These are phyloP conservation scores for Lentinus brumalis DNA, from an alignment of 768 basidiomycete genomes.

Conservation along the genomic window DNA sequence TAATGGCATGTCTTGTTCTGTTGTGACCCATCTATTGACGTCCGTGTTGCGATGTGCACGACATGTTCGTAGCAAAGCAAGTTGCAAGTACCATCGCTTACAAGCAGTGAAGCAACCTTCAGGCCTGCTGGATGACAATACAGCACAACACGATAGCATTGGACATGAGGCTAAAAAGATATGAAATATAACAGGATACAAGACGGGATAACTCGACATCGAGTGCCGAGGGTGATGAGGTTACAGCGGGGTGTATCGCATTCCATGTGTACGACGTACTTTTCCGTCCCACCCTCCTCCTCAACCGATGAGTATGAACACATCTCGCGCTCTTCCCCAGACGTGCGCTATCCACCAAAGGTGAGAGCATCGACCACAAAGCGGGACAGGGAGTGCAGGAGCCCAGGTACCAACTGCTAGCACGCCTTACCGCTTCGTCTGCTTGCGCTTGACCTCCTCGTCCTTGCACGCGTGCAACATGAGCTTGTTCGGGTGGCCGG, in stretches of 20 bases:
- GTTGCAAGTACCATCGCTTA: background rate
- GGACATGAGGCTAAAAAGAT: background rate
- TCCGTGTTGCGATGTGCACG: too few species aligned
- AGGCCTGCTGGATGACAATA: background rate
- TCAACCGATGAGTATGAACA: too few species aligned
- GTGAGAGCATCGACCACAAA: too few species aligned
- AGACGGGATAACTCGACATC: background rate
- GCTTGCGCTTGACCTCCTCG: slow-evolving; percentile 77
- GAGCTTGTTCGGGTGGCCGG: slow-evolving; percentile 71
- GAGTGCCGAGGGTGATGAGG: background rate
- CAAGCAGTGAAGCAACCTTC: background rate
- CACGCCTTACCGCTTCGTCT: slow-evolving; percentile 33
- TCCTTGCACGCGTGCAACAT: slow-evolving; percentile 87
- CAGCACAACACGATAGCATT: background rate
- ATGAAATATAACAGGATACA: background rate
- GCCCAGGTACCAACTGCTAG: too few species aligned
- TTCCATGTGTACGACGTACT: background rate
- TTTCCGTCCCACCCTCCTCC: background rate
- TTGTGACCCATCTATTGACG: background rate
- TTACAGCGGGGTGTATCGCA: background rate
- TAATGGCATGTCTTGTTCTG: slow-evolving; percentile 3
- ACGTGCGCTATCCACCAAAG: too few species aligned
- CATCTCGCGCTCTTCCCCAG: too few species aligned
- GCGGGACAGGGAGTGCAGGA: background rate
- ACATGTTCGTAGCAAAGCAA: background rate